Percentiles rank a stretch among this genome's conserved stretches.
These are phyloP conservation scores for Amanita inopinata DNA, from an alignment of 768 basidiomycete genomes.

Conservation along the genomic window DNA sequence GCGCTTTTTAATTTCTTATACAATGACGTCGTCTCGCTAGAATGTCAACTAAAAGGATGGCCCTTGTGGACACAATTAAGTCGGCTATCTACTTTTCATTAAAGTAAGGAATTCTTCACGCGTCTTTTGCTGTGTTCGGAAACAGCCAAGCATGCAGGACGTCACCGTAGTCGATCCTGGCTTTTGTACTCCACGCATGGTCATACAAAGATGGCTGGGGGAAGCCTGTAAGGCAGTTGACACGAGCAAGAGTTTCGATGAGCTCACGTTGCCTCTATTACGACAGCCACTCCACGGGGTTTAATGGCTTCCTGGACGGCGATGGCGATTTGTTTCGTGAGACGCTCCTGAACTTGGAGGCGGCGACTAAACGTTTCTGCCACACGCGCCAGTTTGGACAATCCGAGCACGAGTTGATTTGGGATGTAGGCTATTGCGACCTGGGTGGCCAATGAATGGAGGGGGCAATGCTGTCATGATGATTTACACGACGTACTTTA, in stretches of 20 bases:
- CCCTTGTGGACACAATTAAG: conserved; percentile 26
- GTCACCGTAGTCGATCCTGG: conserved; percentile 93
- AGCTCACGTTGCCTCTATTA: conserved; percentile 95
- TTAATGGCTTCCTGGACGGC: conserved; percentile 98
- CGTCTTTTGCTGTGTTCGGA: conserved; percentile 97
- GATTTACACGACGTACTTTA: conserved; percentile 68
- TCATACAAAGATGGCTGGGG: conserved; percentile 92
- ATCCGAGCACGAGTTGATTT: conserved; percentile 84
- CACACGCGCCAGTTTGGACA: conserved; percentile 94
- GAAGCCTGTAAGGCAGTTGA: conserved; percentile 7
- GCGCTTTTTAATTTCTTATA: not conserved
- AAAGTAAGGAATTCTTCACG: conserved; percentile 92
- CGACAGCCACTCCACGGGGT: conserved; percentile 95
- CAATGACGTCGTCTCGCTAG: conserved; percentile 13
- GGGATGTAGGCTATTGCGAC: conserved; percentile 98
- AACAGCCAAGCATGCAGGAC: conserved; percentile 97
- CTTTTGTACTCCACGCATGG: conserved; percentile 99
- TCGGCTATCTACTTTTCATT: conserved; percentile 39
- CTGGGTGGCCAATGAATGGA: too few relatives aligned
- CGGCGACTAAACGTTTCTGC: conserved; percentile 96
- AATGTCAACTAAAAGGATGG: conserved; percentile 13
- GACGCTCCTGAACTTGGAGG: conserved; percentile 93
- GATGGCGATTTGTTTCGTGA: conserved; percentile 95
- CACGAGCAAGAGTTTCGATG: not conserved
- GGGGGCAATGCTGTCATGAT: too few relatives aligned